These are phyloP conservation scores for Eutrema japonicum DNA, from an alignment of 345 rosid species.

Conservation along the genomic window DNA sequence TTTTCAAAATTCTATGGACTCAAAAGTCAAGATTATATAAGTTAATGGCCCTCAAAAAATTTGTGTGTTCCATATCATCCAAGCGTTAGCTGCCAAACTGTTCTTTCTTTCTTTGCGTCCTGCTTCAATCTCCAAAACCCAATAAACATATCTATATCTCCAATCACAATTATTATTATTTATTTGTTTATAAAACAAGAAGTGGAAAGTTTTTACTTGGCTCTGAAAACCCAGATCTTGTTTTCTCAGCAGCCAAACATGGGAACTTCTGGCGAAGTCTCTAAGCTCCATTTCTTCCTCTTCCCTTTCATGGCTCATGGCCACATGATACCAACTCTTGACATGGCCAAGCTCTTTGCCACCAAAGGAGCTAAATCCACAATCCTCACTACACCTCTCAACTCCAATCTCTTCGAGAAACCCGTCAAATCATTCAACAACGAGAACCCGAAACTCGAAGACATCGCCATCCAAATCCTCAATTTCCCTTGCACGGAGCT, in stretches of 20 bases:
- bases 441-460: conserved; percentile 31
- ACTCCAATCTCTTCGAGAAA: conserved; percentile 36
- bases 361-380: conserved; percentile 49
- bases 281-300: conserved; percentile 48
- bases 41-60: background rate
- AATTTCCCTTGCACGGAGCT: conserved; percentile 51
- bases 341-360: conserved; percentile 62
- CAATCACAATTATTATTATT: background rate
- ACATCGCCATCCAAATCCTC: conserved; percentile 43
- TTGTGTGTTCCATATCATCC: conserved; percentile 10
- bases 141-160: background rate
- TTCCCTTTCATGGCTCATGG: conserved; percentile 65
- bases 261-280: conserved; percentile 28
- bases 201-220: background rate
- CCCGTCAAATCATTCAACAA: conserved; percentile 41
- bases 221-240: conserved; percentile 22
- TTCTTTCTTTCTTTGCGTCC: background rate
- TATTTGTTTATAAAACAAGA: background rate
- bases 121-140: background rate
- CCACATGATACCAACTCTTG: conserved; percentile 57
- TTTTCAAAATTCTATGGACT: background rate
- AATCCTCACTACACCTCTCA: conserved; percentile 57
- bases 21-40: conserved; percentile 9
- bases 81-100: conserved; percentile 3
- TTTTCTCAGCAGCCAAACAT: conserved; percentile 34